phyloP scores from a whole-genome alignment of 139 green algal genomes.

The Chloropicon primus region DNA sequence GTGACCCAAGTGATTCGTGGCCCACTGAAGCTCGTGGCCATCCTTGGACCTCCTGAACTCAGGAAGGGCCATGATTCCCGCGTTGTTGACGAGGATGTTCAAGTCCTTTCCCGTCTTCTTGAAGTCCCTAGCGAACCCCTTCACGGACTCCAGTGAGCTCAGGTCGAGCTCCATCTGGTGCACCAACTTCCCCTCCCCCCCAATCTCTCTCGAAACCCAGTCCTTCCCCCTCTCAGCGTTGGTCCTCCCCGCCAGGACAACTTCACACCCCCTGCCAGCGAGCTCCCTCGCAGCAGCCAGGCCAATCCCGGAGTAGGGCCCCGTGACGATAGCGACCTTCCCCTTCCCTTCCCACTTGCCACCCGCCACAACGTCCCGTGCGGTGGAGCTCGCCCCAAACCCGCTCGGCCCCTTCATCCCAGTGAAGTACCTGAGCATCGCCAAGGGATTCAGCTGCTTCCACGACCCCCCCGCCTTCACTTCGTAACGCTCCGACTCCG shows the following conservation, averaged over 20 bases:
- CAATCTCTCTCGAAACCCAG: not conserved
- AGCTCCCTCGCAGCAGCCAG: slow-evolving; percentile 1
- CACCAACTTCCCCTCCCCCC: slow-evolving; percentile 2
- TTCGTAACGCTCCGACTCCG: too few species aligned
- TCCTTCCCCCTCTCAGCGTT: not conserved
- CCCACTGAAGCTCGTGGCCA: slow-evolving; percentile 30
- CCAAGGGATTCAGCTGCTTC: not conserved
- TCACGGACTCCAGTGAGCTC: slow-evolving; percentile 16
- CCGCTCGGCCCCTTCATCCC: not conserved
- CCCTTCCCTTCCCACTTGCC: not conserved
- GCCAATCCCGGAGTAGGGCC: slow-evolving; percentile 10
- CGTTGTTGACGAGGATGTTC: slow-evolving; percentile 13
- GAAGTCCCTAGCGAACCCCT: slow-evolving; percentile 12
- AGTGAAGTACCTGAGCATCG: not conserved
- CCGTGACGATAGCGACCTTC: slow-evolving; percentile 18
- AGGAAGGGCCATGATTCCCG: slow-evolving; percentile 7
- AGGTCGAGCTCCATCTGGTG: slow-evolving; percentile 11
- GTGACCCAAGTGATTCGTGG: slow-evolving; percentile 38
- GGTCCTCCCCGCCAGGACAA: not conserved
- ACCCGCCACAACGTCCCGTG: not conserved
- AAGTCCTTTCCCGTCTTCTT: slow-evolving; percentile 4
- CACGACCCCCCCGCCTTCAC: not conserved
- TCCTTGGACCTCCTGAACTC: slow-evolving; percentile 19
- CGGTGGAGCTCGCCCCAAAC: not conserved
- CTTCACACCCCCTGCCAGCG: not conserved